These are phyloP conservation scores for Fusarium sp. DNA, from an alignment of 2,329 filamentous ascomycete genomes.

Conservation along the genomic window DNA sequence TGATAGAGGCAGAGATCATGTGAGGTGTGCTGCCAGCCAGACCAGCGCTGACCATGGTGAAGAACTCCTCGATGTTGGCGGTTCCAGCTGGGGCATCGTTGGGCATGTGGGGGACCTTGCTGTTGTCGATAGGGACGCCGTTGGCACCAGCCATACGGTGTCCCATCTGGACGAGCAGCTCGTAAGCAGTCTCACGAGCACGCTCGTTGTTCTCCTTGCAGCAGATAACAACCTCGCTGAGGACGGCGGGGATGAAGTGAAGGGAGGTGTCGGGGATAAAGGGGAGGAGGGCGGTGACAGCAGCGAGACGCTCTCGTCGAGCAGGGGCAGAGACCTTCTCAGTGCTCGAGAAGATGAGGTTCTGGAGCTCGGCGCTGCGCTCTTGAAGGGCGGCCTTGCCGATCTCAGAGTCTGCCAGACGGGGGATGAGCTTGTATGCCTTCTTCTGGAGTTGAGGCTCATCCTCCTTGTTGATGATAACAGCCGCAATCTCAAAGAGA, in stretches of 20 bases:
- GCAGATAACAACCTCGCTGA: conserved; percentile 94
- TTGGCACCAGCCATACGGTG: conserved; percentile 77
- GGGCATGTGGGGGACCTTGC: conserved; percentile 88
- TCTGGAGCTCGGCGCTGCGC: conserved; percentile 82
- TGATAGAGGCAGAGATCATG: conserved; percentile 98
- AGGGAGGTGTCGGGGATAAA: conserved; percentile 82
- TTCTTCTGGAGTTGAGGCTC: conserved; percentile 98
- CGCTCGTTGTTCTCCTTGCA: conserved; percentile 99
- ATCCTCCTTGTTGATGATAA: conserved; percentile 82
- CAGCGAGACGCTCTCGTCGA: conserved; percentile 85
- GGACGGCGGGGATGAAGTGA: conserved; percentile 91
- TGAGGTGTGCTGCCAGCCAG: conserved; percentile 92
- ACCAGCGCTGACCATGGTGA: conserved; percentile 98
- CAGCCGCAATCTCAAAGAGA: conserved; percentile 87
- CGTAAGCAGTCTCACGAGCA: conserved; percentile 88
- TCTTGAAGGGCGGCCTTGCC: conserved; percentile 82
- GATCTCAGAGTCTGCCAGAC: conserved; percentile 82
- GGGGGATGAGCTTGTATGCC: conserved; percentile 96
- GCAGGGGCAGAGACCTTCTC: conserved; percentile 90
- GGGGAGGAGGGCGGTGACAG: conserved; percentile 83
- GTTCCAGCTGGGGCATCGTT: conserved; percentile 79
- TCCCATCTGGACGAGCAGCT: conserved; percentile 89
- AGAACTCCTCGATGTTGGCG: conserved; percentile 92
- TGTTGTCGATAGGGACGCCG: conserved; percentile 83
- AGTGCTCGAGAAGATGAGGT: conserved; percentile 81